phyloP scores from a whole-genome alignment of 495 filamentous ascomycete species.

The Hyaloscypha variabilis region DNA sequence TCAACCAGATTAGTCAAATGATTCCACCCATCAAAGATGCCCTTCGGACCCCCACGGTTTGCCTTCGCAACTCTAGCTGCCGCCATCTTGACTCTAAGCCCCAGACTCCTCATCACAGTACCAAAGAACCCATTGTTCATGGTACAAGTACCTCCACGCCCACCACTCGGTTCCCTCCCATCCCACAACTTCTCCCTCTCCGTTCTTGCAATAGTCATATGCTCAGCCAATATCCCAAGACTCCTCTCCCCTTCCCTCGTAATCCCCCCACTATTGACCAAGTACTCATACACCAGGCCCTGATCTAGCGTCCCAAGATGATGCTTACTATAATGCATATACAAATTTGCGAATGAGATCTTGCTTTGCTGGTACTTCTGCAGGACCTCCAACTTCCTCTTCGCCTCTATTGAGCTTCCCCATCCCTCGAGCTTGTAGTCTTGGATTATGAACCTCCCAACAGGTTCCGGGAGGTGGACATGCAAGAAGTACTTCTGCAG shows the following conservation, averaged over 20 bases:
- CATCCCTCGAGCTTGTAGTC: background rate
- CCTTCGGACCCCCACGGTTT: background rate
- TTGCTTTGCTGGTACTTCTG: constrained; percentile 53
- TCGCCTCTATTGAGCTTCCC: background rate
- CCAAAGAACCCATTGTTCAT: background rate
- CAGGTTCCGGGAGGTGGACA: constrained; percentile 3
- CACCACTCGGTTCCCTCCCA: constrained; percentile 8
- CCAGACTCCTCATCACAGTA: background rate
- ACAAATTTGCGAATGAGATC: constrained; percentile 73
- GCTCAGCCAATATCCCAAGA: background rate
- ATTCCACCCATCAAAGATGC: background rate
- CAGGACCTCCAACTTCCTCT: constrained; percentile 24
- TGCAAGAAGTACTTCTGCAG: constrained; percentile 16
- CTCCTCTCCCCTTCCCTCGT: background rate
- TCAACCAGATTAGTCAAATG: background rate
- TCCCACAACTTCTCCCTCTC: constrained; percentile 8
- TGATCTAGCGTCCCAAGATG: constrained; percentile 56
- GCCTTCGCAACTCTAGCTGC: background rate
- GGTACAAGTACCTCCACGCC: constrained; percentile 25
- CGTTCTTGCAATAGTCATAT: constrained; percentile 27
- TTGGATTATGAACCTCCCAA: background rate
- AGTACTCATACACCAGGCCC: constrained; percentile 60
- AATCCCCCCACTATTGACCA: constrained; percentile 50
- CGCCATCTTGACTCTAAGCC: background rate
- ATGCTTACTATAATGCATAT: constrained; percentile 36